phyloP scores from a whole-genome alignment of 805 yeast genomes.

The Myxozyma geophila region DNA sequence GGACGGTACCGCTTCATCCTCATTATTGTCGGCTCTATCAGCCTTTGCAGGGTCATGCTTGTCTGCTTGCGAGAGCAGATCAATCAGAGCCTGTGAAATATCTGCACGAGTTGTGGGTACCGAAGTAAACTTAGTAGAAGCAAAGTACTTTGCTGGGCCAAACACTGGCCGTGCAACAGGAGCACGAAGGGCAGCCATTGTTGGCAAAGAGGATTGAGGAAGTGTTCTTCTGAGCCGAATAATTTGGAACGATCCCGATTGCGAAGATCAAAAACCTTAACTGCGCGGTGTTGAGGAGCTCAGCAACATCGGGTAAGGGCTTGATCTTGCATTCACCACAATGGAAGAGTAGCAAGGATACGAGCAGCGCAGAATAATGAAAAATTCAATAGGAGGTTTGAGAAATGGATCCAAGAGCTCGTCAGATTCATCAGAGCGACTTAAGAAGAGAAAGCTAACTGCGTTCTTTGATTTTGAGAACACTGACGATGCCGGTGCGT shows the following conservation, averaged over 20 bases:
- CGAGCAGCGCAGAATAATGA: no score
- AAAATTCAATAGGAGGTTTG: no score
- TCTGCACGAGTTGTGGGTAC: slow-evolving; percentile 34
- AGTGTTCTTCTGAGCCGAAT: no score
- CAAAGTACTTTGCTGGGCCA: slow-evolving; percentile 23
- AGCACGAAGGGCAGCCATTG: slow-evolving; percentile 6
- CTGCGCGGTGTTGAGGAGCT: neutral
- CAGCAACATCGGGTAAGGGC: slow-evolving; percentile 7
- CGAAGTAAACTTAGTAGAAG: neutral
- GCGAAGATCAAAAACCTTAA: neutral
- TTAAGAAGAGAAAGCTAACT: no score
- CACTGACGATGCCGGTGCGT: no score
- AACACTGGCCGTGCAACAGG: slow-evolving; percentile 9
- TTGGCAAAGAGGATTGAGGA: neutral
- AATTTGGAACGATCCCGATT: no score
- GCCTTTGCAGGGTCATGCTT: slow-evolving; percentile 3
- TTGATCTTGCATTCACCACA: no score
- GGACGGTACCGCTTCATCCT: neutral
- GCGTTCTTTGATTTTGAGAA: no score
- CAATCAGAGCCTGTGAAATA: slow-evolving; percentile 29
- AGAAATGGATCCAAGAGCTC: no score
- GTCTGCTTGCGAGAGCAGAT: slow-evolving; percentile 22
- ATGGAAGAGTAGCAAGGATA: no score
- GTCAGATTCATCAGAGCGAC: no score
- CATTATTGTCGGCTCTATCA: neutral